These are phyloP conservation scores for Phytomonas francai DNA, from an alignment of 208 protist genomes.

Conservation along the genomic window DNA sequence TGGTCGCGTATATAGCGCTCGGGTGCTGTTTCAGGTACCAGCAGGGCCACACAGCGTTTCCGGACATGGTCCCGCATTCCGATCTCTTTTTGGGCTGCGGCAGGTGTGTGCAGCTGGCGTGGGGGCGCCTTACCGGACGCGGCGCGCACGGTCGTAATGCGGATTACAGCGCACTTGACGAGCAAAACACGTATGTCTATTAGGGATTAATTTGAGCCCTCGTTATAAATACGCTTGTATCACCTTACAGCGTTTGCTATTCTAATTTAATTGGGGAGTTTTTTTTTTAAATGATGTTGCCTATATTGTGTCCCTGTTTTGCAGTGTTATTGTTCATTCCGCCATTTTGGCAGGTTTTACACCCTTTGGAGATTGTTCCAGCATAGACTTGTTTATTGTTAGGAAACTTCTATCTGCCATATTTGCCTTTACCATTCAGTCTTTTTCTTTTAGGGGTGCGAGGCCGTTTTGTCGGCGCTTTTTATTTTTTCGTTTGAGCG, in stretches of 20 bases:
- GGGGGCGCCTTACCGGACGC: slow-evolving; percentile 9
- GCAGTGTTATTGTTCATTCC: neutral
- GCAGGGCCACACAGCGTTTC: slow-evolving; percentile 46
- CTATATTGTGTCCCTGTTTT: neutral
- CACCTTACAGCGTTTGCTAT: too few species aligned
- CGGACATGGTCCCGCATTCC: slow-evolving; percentile 65
- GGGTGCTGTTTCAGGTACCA: slow-evolving; percentile 56
- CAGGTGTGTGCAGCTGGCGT: slow-evolving; percentile 15
- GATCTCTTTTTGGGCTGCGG: slow-evolving; percentile 23
- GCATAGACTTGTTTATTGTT: neutral
- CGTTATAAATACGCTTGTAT: too few species aligned
- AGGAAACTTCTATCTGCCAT: neutral
- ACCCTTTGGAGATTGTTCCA: neutral
- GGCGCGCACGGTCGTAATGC: slow-evolving; percentile 8
- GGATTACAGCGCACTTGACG: slow-evolving; percentile 15
- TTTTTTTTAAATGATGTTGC: neutral
- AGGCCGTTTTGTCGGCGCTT: neutral
- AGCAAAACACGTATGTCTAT: slow-evolving; percentile 19
- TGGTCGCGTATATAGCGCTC: slow-evolving; percentile 33
- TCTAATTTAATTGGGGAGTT: neutral
- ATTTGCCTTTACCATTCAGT: neutral
- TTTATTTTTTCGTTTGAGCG: slow-evolving; percentile 10
- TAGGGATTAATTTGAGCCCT: neutral
- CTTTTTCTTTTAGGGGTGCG: neutral
- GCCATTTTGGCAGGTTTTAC: neutral